These are phyloP conservation scores for Tulasnella sp. DNA, from an alignment of 768 basidiomycete species.

Conservation along the genomic window DNA sequence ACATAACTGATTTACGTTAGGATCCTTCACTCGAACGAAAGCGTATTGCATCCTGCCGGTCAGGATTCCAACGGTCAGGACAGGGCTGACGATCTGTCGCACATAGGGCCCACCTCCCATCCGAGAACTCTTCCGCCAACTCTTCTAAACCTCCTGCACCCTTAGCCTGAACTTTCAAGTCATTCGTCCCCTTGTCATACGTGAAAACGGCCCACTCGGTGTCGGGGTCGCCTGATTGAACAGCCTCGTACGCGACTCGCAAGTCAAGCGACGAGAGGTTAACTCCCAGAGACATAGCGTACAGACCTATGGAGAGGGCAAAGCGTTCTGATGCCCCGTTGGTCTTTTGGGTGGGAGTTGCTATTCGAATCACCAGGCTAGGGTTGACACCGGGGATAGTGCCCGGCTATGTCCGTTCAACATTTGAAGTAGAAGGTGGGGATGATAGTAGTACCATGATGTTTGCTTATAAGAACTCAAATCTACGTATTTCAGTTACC, in stretches of 20 bases:
- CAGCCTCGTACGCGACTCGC: conserved; percentile 71
- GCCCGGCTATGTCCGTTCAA: neutral
- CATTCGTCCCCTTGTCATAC: conserved; percentile 42
- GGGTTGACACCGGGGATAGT: neutral
- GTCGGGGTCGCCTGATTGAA: conserved; percentile 60
- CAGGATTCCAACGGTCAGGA: neutral
- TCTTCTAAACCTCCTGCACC: conserved; percentile 50
- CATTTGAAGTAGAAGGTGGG: no score
- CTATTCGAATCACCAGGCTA: neutral
- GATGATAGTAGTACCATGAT: no score
- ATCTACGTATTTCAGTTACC: no score
- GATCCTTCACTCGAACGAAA: conserved; percentile 81
- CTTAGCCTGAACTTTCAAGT: conserved; percentile 48
- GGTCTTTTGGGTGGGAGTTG: neutral
- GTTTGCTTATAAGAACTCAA: no score
- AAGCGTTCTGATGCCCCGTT: neutral
- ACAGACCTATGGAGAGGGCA: neutral
- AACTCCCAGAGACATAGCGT: conserved; percentile 72
- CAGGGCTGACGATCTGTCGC: neutral
- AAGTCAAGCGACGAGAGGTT: conserved; percentile 78
- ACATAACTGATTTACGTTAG: conserved; percentile 59
- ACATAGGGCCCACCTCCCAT: conserved; percentile 68
- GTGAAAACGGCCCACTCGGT: conserved; percentile 53
- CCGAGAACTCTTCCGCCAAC: conserved; percentile 91
- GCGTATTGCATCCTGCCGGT: conserved; percentile 85